Percentiles rank a stretch among this genome's conserved stretches.
Conservation (phyloP, 306 rosid genomes). For the Quercus suber region DNA sequence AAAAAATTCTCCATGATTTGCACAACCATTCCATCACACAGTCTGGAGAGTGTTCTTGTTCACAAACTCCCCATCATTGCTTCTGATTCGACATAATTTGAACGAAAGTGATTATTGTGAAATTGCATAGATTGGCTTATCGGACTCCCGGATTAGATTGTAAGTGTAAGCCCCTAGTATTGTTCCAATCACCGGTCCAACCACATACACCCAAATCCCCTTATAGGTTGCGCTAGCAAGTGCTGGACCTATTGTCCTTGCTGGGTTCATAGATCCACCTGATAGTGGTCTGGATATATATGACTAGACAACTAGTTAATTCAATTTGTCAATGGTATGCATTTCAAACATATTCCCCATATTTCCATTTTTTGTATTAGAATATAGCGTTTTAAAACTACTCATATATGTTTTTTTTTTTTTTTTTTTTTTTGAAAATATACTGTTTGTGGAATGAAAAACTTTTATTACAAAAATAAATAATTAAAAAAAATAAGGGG, state of each 20-base stretch:
- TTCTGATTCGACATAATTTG: constrained; percentile 27
- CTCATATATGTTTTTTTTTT: too few species aligned
- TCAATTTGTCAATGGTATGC: too few species aligned
- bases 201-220: constrained; percentile 67
- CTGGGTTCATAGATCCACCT: constrained; percentile 93
- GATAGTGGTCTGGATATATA: constrained; percentile 59
- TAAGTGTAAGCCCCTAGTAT: constrained; percentile 65
- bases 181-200: constrained; percentile 70
- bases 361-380: too few species aligned
- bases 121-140: constrained; percentile 15
- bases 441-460: too few species aligned
- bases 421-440: too few species aligned
- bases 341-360: too few species aligned
- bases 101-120: constrained; percentile 28
- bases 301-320: neutral
- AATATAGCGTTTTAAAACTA: too few species aligned
- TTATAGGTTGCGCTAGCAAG: constrained; percentile 51
- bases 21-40: constrained; percentile 15
- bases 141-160: constrained; percentile 37
- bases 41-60: constrained; percentile 5
- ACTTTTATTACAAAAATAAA: too few species aligned
- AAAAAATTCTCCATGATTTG: neutral
- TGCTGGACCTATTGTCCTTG: constrained; percentile 86
- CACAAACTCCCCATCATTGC: neutral
- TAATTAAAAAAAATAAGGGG: too few species aligned